Percentiles rank a stretch among this genome's conserved stretches.
Conservation (phyloP, 495 filamentous ascomycete genomes). For the Bacidia gigantensis region DNA sequence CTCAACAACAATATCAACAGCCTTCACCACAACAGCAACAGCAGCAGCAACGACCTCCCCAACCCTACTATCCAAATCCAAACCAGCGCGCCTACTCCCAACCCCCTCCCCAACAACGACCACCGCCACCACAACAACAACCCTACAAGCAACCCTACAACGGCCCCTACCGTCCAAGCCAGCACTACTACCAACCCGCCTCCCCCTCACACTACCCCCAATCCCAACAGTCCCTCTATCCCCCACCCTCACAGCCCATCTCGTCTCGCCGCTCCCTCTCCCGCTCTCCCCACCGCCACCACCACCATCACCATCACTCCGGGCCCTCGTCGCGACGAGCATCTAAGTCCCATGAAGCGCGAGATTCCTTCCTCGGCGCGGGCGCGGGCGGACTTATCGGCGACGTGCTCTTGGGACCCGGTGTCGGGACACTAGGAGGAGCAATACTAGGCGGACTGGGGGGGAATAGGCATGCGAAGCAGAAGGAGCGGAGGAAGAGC, state of each 20-base stretch:
- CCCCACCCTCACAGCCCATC: background rate
- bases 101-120: conserved; percentile 2
- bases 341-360: conserved; percentile 1
- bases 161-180: background rate
- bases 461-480: conserved; percentile 14
- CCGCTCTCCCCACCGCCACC: conserved; percentile 7
- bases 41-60: conserved; percentile 4
- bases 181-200: conserved; percentile 2
- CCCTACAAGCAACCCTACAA: background rate
- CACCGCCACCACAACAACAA: conserved; percentile 7
- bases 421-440: conserved; percentile 16
- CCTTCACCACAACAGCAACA: conserved; percentile 10
- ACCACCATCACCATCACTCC: background rate
- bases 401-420: conserved; percentile 15
- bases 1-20: conserved; percentile 5
- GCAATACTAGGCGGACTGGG: conserved; percentile 16
- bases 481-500: conserved; percentile 8
- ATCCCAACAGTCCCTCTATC: conserved; percentile 3
- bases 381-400: conserved; percentile 14
- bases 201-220: background rate
- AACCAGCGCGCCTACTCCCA: conserved; percentile 6
- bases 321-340: conserved; percentile 1
- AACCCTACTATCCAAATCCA: background rate
- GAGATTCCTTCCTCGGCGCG: conserved; percentile 16
- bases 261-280: background rate